Percentiles rank a stretch among this genome's conserved stretches.
Evolutionary conservation across 306 rosid species (phyloP).

Genomic region (Pyrus betulifolia): DNA sequence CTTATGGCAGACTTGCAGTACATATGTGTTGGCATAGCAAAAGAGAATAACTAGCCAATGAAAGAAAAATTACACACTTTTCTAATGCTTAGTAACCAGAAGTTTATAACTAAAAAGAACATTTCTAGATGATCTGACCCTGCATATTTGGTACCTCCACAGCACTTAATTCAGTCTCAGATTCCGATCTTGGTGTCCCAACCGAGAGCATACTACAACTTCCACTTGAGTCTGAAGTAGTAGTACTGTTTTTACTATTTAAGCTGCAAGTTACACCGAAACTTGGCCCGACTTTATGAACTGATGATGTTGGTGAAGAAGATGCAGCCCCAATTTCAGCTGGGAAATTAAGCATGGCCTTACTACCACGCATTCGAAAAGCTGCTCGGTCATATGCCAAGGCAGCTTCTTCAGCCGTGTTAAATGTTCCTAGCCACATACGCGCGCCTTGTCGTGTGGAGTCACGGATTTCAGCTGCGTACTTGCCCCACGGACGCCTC

Average conservation of each 20-base stretch:
- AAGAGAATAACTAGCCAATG: not conserved
- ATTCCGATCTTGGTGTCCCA: conserved; percentile 11
- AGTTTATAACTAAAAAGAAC: not conserved
- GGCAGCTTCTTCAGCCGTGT: conserved; percentile 87
- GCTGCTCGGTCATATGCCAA: conserved; percentile 85
- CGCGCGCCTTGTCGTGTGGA: conserved; percentile 62
- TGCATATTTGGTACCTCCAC: not conserved
- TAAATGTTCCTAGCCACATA: conserved; percentile 81
- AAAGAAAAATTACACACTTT: not conserved
- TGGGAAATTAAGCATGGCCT: conserved; percentile 79
- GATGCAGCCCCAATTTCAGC: conserved; percentile 41
- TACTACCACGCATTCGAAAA: conserved; percentile 66
- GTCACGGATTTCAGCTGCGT: conserved; percentile 89
- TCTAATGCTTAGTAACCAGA: not conserved
- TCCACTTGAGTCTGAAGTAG: conserved; percentile 21
- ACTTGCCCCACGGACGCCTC: conserved; percentile 87
- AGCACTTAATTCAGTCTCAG: conserved; percentile 13
- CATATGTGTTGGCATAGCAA: not conserved
- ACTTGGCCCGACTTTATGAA: not conserved
- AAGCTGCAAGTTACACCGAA: not conserved
- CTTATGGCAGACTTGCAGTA: not conserved
- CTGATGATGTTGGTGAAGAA: not conserved
- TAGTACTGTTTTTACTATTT: not conserved
- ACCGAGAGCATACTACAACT: conserved; percentile 13
- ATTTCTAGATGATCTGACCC: not conserved